These are phyloP conservation scores for Clonostachys byssicola DNA, from an alignment of 2,329 filamentous ascomycete genomes.

Conservation along the genomic window DNA sequence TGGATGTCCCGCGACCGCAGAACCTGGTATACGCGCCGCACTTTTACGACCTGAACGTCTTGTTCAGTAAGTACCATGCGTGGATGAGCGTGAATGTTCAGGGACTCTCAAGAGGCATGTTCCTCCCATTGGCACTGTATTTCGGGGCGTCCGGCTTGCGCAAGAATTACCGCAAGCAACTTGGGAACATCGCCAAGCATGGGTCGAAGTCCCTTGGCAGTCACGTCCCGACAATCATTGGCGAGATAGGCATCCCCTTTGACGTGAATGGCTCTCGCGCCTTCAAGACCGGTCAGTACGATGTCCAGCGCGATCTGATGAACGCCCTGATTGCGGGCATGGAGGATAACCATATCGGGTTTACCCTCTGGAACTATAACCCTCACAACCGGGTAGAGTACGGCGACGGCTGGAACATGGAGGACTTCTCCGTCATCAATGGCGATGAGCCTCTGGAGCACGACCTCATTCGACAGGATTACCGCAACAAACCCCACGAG, in stretches of 20 bases:
- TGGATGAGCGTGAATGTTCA: slow-evolving; percentile 35
- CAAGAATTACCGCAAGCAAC: slow-evolving; percentile 30
- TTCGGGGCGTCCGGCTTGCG: slow-evolving; percentile 28
- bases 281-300: slow-evolving; percentile 29
- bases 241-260: slow-evolving; percentile 33
- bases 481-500: slow-evolving; percentile 22
- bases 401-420: slow-evolving; percentile 36
- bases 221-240: slow-evolving; percentile 26
- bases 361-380: slow-evolving; percentile 35
- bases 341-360: slow-evolving; percentile 29
- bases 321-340: slow-evolving; percentile 31
- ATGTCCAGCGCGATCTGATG: slow-evolving; percentile 31
- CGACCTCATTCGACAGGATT: slow-evolving; percentile 16
- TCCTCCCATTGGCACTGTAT: slow-evolving; percentile 32
- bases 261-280: slow-evolving; percentile 30
- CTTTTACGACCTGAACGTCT: slow-evolving; percentile 35
- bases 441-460: slow-evolving; percentile 16
- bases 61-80: slow-evolving; percentile 27
- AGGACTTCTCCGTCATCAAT: slow-evolving; percentile 35
- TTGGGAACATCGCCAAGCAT: slow-evolving; percentile 25
- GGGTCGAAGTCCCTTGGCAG: slow-evolving; percentile 22
- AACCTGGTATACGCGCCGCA: slow-evolving; percentile 35
- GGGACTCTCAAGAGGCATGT: slow-evolving; percentile 29
- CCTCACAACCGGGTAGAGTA: slow-evolving; percentile 28
- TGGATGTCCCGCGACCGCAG: slow-evolving; percentile 15